Evolutionary conservation across 163 green algal genomes (phyloP), one percentile per base, ranked within the genome.

Genomic region (Scenedesmus sp.): DNA sequence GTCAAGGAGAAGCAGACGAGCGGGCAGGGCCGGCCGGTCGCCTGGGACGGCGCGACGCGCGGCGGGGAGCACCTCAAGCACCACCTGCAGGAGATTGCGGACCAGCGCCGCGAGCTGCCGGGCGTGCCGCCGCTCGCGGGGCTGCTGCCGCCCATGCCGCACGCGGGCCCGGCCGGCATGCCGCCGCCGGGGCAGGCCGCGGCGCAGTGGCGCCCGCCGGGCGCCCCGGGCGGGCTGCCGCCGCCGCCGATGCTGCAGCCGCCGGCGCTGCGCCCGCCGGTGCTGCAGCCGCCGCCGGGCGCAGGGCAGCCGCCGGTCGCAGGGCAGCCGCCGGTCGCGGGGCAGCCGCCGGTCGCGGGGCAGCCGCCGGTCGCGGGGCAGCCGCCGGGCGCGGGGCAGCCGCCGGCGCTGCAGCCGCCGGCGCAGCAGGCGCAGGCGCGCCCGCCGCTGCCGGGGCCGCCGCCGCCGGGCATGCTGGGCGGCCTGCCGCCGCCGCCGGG

Each of bases 1-100:
- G 84, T 93, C 26, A 83, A 89, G 63, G 91, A 94, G 34, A 88
- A 88, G 80, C 83, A 92, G 70, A 94, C 89, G 74, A 89, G 73
- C 29, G 91, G 91, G 22, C 78, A 78, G 4, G 83, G 90, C 36
- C 78, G 91, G 2, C 66, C 88, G 13, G 84, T 93, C 26, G 85
- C 83, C 0, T 94, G 90, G 91, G 91, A 95, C 58, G 91, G 91
- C n/a, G 92, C 87, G 22, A 73, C 82, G 33, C 50, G 77, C 7
- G 39, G 7, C 7, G 7, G 39, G 39, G 70, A 54, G 42, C 70
- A 79, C 22, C 39, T 15, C 7, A 6, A 47, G 62, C 24, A 47
- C 7, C 39, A 47, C 7, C 39, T 15, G 39, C 39, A 47, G 39
- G 7, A 47, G 39, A 47, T 47, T 6, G 7, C 10, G 39, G 7